A percentile compares a stretch with the other conserved stretches of the same genome.
Conservation (phyloP, 2,329 filamentous ascomycete species). For the Ophidiomyces ophidiicola region DNA sequence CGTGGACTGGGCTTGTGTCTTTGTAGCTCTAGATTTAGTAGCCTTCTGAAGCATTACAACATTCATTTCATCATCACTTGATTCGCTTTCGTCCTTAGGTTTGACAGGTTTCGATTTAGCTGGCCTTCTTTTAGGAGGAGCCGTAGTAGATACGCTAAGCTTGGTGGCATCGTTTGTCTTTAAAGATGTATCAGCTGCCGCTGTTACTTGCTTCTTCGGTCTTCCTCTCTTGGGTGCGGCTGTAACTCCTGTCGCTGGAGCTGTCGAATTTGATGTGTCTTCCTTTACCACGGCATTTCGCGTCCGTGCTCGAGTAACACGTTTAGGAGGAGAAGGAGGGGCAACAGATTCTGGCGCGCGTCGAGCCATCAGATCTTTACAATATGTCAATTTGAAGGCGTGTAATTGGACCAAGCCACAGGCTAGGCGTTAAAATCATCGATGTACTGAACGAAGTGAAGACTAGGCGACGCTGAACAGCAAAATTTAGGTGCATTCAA, state of each 20-base stretch:
- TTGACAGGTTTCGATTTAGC: conserved; percentile 3
- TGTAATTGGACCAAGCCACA: too few relatives aligned
- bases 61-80: conserved; percentile 17
- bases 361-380: conserved; percentile 11
- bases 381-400: too few relatives aligned
- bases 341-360: conserved; percentile 7
- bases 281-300: conserved; percentile 4
- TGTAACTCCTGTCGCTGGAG: not conserved
- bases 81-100: conserved; percentile 10
- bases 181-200: not conserved
- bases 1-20: not conserved
- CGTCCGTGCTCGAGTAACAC: conserved; percentile 15
- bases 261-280: conserved; percentile 1
- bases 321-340: conserved; percentile 13
- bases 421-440: too few relatives aligned
- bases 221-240: conserved; percentile 12
- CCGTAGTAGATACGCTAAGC: not conserved
- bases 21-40: not conserved
- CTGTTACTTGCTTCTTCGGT: conserved; percentile 11
- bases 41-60: conserved; percentile 12
- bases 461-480: too few relatives aligned
- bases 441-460: too few relatives aligned
- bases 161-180: conserved; percentile 1
- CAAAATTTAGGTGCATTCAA: too few relatives aligned
- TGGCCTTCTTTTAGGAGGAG: conserved; percentile 5